Evolutionary conservation across 2,329 filamentous ascomycete genomes (phyloP).

Genomic region (Botryosphaeria dothidea): DNA sequence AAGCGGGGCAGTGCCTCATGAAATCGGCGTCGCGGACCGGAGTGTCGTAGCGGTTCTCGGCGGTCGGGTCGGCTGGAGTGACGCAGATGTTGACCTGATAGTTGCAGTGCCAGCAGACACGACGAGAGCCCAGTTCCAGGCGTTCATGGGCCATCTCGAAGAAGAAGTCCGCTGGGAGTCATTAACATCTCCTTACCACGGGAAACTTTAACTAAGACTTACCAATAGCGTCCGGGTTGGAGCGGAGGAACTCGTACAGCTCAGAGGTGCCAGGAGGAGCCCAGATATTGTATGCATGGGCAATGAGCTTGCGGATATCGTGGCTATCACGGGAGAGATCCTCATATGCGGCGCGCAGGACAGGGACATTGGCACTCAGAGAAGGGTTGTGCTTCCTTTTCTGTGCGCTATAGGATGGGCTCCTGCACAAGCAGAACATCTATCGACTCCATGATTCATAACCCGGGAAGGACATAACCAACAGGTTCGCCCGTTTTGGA

Average conservation of each 20-base stretch:
- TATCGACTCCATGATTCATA: too few relatives aligned
- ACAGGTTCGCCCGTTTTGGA: too few relatives aligned
- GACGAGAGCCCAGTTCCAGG: neutral
- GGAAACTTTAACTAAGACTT: neutral
- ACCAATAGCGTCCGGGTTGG: neutral
- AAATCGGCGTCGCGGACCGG: neutral
- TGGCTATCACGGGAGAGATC: neutral
- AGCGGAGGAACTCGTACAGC: neutral
- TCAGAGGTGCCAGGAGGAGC: neutral
- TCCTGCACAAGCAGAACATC: too few relatives aligned
- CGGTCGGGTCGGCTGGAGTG: neutral
- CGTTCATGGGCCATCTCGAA: neutral
- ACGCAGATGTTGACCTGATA: neutral
- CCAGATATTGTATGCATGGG: neutral
- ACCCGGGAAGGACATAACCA: too few relatives aligned
- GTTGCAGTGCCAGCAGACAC: slow-evolving; percentile 1
- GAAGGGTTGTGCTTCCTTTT: neutral
- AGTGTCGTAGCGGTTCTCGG: neutral
- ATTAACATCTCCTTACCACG: neutral
- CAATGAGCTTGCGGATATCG: neutral
- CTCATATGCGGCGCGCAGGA: neutral
- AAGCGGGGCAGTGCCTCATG: neutral
- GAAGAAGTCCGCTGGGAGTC: neutral
- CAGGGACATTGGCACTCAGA: neutral
- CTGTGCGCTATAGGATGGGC: too few relatives aligned